A percentile compares a stretch with the other conserved stretches of the same genome.
Conservation (phyloP, 1,139 yeast genomes). For the Scheffersomyces quercinus region DNA sequence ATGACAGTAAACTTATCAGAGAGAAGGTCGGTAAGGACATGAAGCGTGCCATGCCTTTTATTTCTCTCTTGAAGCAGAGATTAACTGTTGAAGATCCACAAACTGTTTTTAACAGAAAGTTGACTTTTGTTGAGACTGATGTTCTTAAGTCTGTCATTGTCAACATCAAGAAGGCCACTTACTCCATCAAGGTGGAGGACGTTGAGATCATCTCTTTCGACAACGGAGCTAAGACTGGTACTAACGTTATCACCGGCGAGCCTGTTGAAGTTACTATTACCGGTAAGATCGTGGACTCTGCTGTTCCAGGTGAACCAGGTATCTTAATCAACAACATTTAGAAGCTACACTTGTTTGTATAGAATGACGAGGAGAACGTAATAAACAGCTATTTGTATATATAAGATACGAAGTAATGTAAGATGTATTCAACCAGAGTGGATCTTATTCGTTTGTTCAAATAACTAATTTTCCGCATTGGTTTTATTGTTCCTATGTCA, state of each 20-base stretch:
- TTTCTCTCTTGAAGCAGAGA: constrained; percentile 80
- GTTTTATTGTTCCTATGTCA: too few relatives aligned
- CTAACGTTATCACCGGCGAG: constrained; percentile 67
- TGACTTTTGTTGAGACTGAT: constrained; percentile 76
- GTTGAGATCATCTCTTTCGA: constrained; percentile 59
- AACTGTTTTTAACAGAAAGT: constrained; percentile 83
- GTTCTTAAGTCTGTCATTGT: constrained; percentile 58
- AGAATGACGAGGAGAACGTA: constrained; percentile 1
- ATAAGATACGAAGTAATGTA: not conserved
- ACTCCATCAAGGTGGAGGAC: constrained; percentile 56
- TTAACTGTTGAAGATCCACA: constrained; percentile 66
- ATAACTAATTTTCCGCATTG: too few relatives aligned
- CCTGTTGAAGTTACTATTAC: constrained; percentile 61
- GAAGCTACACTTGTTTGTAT: not conserved
- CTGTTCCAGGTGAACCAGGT: constrained; percentile 95
- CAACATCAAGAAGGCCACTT: constrained; percentile 65
- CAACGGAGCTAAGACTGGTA: constrained; percentile 62
- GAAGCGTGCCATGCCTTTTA: constrained; percentile 98
- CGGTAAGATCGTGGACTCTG: constrained; percentile 74
- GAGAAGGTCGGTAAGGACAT: constrained; percentile 72
- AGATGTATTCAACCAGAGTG: too few relatives aligned
- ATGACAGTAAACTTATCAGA: constrained; percentile 62
- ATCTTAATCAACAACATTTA: constrained; percentile 65
- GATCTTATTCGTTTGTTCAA: too few relatives aligned
- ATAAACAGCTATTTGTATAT: not conserved